These are phyloP conservation scores for Trametes cinnabarina DNA, from an alignment of 768 basidiomycete genomes.

Conservation along the genomic window DNA sequence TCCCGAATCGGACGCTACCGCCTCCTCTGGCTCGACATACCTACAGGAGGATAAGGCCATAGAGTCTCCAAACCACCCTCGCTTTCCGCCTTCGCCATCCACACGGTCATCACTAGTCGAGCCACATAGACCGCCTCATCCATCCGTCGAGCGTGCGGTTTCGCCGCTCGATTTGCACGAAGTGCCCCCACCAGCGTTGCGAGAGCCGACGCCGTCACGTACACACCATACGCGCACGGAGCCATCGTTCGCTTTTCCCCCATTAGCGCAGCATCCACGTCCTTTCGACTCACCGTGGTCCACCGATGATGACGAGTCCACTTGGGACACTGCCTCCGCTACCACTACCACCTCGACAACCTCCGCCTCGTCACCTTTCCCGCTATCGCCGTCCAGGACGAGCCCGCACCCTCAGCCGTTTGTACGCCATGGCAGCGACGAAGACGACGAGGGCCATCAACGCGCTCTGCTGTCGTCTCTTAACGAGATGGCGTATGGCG, in stretches of 20 bases:
- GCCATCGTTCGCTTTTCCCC: slow-evolving; percentile 20
- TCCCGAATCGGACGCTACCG: slow-evolving; percentile 24
- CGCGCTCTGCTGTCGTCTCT: slow-evolving; percentile 21
- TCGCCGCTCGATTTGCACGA: slow-evolving; percentile 16
- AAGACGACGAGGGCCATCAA: slow-evolving; percentile 32
- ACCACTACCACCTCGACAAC: slow-evolving; percentile 62
- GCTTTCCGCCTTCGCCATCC: slow-evolving; percentile 45
- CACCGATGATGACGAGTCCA: slow-evolving; percentile 76
- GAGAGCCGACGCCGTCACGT: slow-evolving; percentile 16
- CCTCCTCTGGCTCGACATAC: slow-evolving; percentile 24
- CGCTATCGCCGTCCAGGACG: slow-evolving; percentile 32
- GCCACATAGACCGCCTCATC: not conserved
- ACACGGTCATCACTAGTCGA: slow-evolving; percentile 25
- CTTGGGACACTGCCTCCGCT: slow-evolving; percentile 70
- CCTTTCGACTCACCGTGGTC: slow-evolving; percentile 58
- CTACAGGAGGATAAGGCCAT: slow-evolving; percentile 28
- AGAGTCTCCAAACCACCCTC: slow-evolving; percentile 31
- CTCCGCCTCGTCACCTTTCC: slow-evolving; percentile 42
- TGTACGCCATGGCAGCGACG: slow-evolving; percentile 32
- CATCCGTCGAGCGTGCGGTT: slow-evolving; percentile 3
- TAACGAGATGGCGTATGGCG: slow-evolving; percentile 20
- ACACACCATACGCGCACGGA: slow-evolving; percentile 23
- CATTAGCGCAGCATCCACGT: slow-evolving; percentile 18
- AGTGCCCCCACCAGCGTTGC: slow-evolving; percentile 23
- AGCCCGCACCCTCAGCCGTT: slow-evolving; percentile 32